Conservation (phyloP, 805 yeast species). For the Lipomyces mesembrius region DNA sequence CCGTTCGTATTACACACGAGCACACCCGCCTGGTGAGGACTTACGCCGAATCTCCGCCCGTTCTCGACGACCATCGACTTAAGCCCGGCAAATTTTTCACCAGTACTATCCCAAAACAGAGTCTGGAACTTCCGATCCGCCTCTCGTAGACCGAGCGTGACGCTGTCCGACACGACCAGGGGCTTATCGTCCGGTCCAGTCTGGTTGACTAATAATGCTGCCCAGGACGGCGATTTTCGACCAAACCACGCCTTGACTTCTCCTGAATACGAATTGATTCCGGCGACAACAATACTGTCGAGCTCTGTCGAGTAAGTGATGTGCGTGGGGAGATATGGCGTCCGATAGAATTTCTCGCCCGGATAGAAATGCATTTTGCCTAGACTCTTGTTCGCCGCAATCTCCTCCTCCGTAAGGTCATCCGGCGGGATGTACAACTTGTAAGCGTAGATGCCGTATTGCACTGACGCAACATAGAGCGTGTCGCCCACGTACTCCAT, state of each 20-base stretch:
- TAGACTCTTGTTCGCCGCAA: conserved; percentile 29
- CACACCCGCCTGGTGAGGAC: conserved; percentile 34
- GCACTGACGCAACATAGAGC: conserved; percentile 29
- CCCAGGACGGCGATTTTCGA: conserved; percentile 32
- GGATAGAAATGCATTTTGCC: conserved; percentile 37
- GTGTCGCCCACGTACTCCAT: conserved; percentile 29
- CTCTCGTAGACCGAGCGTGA: conserved; percentile 22
- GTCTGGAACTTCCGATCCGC: conserved; percentile 35
- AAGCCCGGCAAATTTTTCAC: conserved; percentile 30
- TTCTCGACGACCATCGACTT: conserved; percentile 32
- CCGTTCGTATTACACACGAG: conserved; percentile 34
- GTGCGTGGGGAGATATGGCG: conserved; percentile 34
- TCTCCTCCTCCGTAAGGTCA: conserved; percentile 26
- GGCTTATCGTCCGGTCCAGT: conserved; percentile 22
- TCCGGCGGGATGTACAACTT: conserved; percentile 32
- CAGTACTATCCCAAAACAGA: conserved; percentile 32
- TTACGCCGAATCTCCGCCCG: conserved; percentile 36
- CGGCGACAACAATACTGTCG: conserved; percentile 30
- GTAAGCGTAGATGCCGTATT: conserved; percentile 33
- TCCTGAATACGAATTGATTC: conserved; percentile 21
- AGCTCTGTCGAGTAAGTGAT: conserved; percentile 34
- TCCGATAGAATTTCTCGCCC: conserved; percentile 33
- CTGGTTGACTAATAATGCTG: conserved; percentile 32
- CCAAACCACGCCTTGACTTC: conserved; percentile 34
- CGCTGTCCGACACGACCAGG: conserved; percentile 33